Percentiles rank a stretch among this genome's conserved stretches.
Evolutionary conservation across 2,329 filamentous ascomycete species (phyloP).

Genomic region (Colletotrichum paranaense): DNA sequence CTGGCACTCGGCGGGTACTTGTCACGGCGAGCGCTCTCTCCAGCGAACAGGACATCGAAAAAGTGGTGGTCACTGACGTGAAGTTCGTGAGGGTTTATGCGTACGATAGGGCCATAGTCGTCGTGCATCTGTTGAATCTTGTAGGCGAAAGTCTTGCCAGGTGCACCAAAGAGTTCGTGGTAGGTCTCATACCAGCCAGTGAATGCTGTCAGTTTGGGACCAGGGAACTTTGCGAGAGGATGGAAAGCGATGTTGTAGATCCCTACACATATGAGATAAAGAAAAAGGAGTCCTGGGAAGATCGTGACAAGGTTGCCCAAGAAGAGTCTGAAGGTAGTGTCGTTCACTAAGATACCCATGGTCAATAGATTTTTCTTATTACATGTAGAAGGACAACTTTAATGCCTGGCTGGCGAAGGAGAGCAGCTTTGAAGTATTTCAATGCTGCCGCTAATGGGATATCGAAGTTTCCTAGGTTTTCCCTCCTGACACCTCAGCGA

Average conservation of each 20-base stretch:
- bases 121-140: constrained; percentile 30
- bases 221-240: constrained; percentile 44
- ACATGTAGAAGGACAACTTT: too few relatives aligned
- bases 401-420: too few relatives aligned
- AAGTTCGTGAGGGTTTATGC: constrained; percentile 36
- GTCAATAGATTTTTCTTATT: too few relatives aligned
- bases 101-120: constrained; percentile 34
- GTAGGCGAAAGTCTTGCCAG: constrained; percentile 3
- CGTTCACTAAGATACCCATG: background rate
- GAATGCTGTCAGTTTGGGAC: constrained; percentile 45
- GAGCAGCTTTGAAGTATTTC: too few relatives aligned
- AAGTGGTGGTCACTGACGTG: constrained; percentile 32
- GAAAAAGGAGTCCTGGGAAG: background rate
- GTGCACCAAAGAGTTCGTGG: constrained; percentile 40
- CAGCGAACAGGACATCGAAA: constrained; percentile 32
- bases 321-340: background rate
- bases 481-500: too few relatives aligned
- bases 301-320: background rate
- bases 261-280: background rate
- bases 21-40: constrained; percentile 14
- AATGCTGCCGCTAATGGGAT: too few relatives aligned
- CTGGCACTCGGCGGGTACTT: background rate
- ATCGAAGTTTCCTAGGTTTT: too few relatives aligned
- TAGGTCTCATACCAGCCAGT: constrained; percentile 47
- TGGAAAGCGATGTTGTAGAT: constrained; percentile 9